These are phyloP conservation scores for Phytophthora nicotianae DNA, from an alignment of 352 stramenopile species.

Conservation along the genomic window DNA sequence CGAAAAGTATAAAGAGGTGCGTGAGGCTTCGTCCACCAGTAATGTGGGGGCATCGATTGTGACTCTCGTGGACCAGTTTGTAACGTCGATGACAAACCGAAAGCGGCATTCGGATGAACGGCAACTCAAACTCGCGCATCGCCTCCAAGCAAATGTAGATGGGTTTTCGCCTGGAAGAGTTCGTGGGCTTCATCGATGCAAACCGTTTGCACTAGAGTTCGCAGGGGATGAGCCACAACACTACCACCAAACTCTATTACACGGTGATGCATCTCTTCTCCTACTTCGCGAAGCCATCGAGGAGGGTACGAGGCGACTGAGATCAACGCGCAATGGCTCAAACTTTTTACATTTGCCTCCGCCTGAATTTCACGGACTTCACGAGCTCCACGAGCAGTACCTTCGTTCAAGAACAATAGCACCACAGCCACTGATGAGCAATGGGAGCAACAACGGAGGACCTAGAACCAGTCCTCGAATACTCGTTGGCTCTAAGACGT, in stretches of 20 bases:
- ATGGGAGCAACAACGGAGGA: neutral
- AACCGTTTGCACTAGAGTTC: constrained; percentile 6
- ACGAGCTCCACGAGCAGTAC: constrained; percentile 42
- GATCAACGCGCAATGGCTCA: constrained; percentile 51
- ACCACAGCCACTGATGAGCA: neutral
- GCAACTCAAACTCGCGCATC: constrained; percentile 54
- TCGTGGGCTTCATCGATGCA: constrained; percentile 28
- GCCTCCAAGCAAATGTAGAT: constrained; percentile 49
- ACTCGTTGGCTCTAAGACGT: constrained; percentile 3
- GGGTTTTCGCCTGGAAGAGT: constrained; percentile 61
- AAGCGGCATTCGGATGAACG: constrained; percentile 53
- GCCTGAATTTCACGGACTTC: constrained; percentile 40
- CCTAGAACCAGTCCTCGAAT: constrained; percentile 8
- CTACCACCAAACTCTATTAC: constrained; percentile 2
- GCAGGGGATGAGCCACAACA: constrained; percentile 9
- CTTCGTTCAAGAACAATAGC: constrained; percentile 19
- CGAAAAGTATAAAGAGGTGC: constrained; percentile 28
- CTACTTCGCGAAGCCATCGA: constrained; percentile 61
- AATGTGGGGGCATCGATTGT: constrained; percentile 3
- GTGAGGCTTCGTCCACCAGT: constrained; percentile 8
- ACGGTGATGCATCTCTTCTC: constrained; percentile 46
- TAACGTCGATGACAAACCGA: constrained; percentile 24
- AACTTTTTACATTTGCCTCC: constrained; percentile 48
- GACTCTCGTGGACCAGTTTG: constrained; percentile 30
- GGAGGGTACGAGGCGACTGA: constrained; percentile 52